phyloP scores from a whole-genome alignment of 306 rosid species.

The Macrotyloma uniflorum region DNA sequence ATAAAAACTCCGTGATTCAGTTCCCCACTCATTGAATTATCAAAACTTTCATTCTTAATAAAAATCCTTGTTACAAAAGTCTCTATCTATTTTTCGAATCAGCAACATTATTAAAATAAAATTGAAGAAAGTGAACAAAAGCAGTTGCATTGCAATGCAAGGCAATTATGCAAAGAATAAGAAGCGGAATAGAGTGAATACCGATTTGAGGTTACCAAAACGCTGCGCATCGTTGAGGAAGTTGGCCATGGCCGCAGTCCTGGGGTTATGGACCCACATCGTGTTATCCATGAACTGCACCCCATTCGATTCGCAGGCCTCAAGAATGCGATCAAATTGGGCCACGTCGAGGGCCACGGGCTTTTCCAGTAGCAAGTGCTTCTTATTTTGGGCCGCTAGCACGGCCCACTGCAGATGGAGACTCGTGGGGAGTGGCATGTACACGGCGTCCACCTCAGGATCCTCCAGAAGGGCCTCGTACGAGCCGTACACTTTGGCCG shows the following conservation, averaged over 20 bases:
- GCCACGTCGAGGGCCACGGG: conserved; percentile 71
- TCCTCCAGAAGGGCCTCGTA: conserved; percentile 78
- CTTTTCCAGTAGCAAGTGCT: conserved; percentile 84
- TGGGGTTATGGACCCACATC: conserved; percentile 89
- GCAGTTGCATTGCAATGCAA: neutral
- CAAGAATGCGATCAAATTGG: conserved; percentile 61
- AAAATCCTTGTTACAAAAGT: neutral
- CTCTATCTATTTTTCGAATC: neutral
- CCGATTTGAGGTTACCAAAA: conserved; percentile 80
- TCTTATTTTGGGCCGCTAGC: conserved; percentile 72
- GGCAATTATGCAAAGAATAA: neutral
- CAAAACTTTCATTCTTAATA: too few relatives aligned
- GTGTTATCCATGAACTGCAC: conserved; percentile 93
- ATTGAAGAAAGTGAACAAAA: neutral
- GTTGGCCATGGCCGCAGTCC: conserved; percentile 63
- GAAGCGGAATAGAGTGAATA: neutral
- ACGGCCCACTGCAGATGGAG: conserved; percentile 78
- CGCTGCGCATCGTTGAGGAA: conserved; percentile 53
- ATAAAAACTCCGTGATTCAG: too few relatives aligned
- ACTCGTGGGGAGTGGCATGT: conserved; percentile 79
- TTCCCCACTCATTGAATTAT: too few relatives aligned
- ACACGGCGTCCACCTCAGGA: conserved; percentile 74
- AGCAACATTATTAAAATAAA: neutral
- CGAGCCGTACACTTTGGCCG: conserved; percentile 66
- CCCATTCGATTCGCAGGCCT: conserved; percentile 72